Conservation (phyloP, 768 basidiomycete species). For the Suillus clintonianus region DNA sequence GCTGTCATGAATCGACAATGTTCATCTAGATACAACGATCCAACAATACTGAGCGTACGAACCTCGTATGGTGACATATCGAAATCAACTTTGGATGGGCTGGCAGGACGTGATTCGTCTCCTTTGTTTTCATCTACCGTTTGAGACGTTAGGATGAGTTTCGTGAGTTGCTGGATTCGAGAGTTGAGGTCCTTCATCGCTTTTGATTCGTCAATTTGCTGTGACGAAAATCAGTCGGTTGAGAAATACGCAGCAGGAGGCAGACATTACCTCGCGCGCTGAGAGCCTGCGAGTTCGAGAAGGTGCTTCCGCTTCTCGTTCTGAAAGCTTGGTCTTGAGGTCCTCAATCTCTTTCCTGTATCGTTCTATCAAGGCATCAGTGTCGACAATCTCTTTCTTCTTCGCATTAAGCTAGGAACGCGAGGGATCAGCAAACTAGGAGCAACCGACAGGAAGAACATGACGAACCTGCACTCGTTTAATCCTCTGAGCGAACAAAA, state of each 20-base stretch:
- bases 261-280: slow-evolving; percentile 41
- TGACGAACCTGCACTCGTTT: slow-evolving; percentile 71
- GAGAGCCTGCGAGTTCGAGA: slow-evolving; percentile 42
- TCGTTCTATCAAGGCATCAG: slow-evolving; percentile 89
- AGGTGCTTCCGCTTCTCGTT: slow-evolving; percentile 67
- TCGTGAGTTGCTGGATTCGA: slow-evolving; percentile 81
- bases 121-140: slow-evolving; percentile 71
- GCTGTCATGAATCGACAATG: slow-evolving; percentile 37
- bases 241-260: not conserved
- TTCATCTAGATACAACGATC: not conserved
- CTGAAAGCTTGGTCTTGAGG: slow-evolving; percentile 70
- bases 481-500: slow-evolving; percentile 89
- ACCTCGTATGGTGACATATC: slow-evolving; percentile 88
- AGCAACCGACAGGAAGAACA: slow-evolving; percentile 27
- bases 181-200: slow-evolving; percentile 83
- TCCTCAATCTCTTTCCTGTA: slow-evolving; percentile 95
- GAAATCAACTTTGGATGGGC: slow-evolving; percentile 88
- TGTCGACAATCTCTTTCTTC: slow-evolving; percentile 93
- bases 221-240: slow-evolving; percentile 1
- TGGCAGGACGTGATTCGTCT: slow-evolving; percentile 74
- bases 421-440: not conserved
- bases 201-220: slow-evolving; percentile 85
- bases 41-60: slow-evolving; percentile 1
- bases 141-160: slow-evolving; percentile 83
- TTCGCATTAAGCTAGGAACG: slow-evolving; percentile 60